A percentile compares a stretch with the other conserved stretches of the same genome.
These are phyloP conservation scores for Avena insularis DNA, from an alignment of 176 grass and related monocot genomes.

Conservation along the genomic window DNA sequence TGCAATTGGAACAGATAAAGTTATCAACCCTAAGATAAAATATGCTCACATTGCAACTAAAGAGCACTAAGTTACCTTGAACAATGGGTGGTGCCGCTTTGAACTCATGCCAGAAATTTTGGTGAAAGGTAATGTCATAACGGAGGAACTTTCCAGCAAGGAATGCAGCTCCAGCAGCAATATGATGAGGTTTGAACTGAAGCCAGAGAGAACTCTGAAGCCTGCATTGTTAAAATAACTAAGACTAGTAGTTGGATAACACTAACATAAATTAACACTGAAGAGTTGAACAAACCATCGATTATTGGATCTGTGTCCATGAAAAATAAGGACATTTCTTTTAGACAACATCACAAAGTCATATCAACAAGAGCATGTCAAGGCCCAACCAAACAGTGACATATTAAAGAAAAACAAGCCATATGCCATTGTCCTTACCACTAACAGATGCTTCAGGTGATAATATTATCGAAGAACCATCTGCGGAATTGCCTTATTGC, in stretches of 20 bases:
- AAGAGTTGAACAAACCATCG: constrained; percentile 42
- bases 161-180: constrained; percentile 83
- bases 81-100: constrained; percentile 72
- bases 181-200: constrained; percentile 93
- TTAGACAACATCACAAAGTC: constrained; percentile 34
- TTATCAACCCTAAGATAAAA: constrained; percentile 32
- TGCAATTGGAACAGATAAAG: constrained; percentile 49
- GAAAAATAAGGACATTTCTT: constrained; percentile 42
- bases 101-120: constrained; percentile 82
- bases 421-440: constrained; percentile 63
- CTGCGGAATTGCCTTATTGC: constrained; percentile 58
- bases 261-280: constrained; percentile 14
- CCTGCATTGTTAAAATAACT: constrained; percentile 50
- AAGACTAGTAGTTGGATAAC: constrained; percentile 17
- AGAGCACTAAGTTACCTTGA: constrained; percentile 64
- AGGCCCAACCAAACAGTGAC: constrained; percentile 21
- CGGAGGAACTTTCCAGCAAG: constrained; percentile 74
- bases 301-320: constrained; percentile 28
- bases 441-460: constrained; percentile 61
- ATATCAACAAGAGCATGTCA: constrained; percentile 40
- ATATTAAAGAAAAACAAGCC: constrained; percentile 37
- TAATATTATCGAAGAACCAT: constrained; percentile 59
- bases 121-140: constrained; percentile 60
- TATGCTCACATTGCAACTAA: constrained; percentile 1
- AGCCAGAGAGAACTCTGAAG: constrained; percentile 91